Base-by-base conservation (phyloP, 345 rosid species). In the Populus nigra region DNA sequence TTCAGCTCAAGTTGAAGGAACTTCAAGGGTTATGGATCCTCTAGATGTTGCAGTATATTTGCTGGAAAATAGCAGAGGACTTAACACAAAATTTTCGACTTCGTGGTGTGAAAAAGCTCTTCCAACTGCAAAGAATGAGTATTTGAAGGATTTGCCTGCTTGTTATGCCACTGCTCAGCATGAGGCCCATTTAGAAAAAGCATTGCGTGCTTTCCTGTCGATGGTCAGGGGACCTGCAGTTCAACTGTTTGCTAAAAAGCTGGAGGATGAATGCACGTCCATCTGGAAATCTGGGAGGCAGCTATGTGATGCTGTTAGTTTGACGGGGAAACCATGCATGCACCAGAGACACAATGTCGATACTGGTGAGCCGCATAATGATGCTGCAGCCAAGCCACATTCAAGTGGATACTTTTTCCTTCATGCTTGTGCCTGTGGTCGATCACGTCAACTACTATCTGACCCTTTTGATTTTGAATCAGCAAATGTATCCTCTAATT, bases 381-480 rank as follows among this genome's bases (percentile, higher is more conserved):
- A 81, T 73, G 76, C 74, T 69, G 79, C 73, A 59, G 66, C 68
- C 35, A 87, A 83, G 83, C 71, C 87, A 67, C 98, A 93, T 88
- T 89, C 91, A 68, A 93, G 96, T 77, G 94, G 93, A 65, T 90
- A 85, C 80, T 88, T 86, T 79, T 91, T 91, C 81, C 93, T 91
- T 78, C 98, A 93, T 76, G 94, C 98, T 31, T 93, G 98, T 81
- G 89, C 94, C 65, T 93, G 96, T 87, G 98, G 96, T 63, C 94
- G 93, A 62, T 85, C 93, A 76, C 88, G 96, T 76, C 78, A 23
- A 65, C 80, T 90, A 70, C 87, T 84, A 65, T 78, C 86, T 55
- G 98, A 93, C 75, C 94, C 91, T 75, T 93, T 90, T 84, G 90
- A 89, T 80, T 91, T 90, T 84, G 89, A 88, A 77, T 88, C 92